A percentile compares a stretch with the other conserved stretches of the same genome.
These are phyloP conservation scores for Coniophora puteana DNA, from an alignment of 1,284 basidiomycete genomes.

Conservation along the genomic window DNA sequence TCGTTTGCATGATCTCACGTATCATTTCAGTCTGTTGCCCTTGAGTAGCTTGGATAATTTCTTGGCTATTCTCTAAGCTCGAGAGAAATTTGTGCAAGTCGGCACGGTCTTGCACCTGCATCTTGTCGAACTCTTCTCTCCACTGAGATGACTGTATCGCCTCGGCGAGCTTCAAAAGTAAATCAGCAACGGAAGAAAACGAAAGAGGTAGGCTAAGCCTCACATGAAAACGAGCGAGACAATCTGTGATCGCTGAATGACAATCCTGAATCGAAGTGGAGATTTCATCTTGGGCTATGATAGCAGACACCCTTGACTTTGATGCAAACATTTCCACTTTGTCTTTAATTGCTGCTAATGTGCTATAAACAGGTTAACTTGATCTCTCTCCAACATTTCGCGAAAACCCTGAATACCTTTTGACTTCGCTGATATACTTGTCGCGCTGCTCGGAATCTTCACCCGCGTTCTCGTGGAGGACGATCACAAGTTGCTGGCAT, in stretches of 20 bases:
- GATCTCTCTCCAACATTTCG: neutral
- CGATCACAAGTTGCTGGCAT: neutral
- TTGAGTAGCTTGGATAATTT: conserved; percentile 29
- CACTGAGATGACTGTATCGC: conserved; percentile 42
- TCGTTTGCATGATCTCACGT: conserved; percentile 37
- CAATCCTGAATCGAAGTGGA: conserved; percentile 37
- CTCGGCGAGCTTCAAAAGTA: conserved; percentile 34
- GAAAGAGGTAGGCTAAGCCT: conserved; percentile 1
- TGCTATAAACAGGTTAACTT: conserved; percentile 25
- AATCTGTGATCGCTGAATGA: conserved; percentile 37
- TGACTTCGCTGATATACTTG: neutral
- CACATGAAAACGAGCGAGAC: conserved; percentile 40
- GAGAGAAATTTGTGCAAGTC: conserved; percentile 40
- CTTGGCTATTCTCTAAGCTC: conserved; percentile 37
- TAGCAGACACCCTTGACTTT: conserved; percentile 32
- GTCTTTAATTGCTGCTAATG: conserved; percentile 31
- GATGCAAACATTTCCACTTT: conserved; percentile 39
- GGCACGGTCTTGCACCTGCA: conserved; percentile 35
- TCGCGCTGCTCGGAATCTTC: neutral
- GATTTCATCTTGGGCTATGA: conserved; percentile 42
- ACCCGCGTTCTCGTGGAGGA: neutral
- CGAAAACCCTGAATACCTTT: neutral
- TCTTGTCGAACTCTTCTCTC: conserved; percentile 39
- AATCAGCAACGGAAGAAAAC: conserved; percentile 2
- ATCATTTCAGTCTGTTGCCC: conserved; percentile 29